Evolutionary conservation across 192 early-diverging fungal genomes (phyloP).

Genomic region (Rhizophagus sp.): DNA sequence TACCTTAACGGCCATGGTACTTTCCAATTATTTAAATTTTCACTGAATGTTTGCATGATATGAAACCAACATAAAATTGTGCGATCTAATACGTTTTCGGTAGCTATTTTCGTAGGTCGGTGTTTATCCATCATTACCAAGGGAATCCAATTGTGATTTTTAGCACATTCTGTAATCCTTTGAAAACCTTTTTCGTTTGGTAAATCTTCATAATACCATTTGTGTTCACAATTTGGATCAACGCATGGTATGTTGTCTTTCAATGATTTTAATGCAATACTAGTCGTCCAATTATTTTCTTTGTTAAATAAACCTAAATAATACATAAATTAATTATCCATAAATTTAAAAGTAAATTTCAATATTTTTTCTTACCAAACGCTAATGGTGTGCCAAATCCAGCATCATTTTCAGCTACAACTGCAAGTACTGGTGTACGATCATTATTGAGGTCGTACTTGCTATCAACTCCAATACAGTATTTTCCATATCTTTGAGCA

Average conservation of each 20-base stretch:
- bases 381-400: background rate
- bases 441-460: slow-evolving; percentile 20
- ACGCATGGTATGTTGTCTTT: background rate
- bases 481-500: background rate
- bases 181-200: background rate
- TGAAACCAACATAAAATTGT: background rate
- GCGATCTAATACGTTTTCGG: background rate
- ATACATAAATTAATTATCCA: background rate
- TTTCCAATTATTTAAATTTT: background rate
- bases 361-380: background rate
- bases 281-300: background rate
- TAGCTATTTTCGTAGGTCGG: no score
- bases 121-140: no score
- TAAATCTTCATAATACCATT: background rate
- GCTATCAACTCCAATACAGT: background rate
- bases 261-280: background rate
- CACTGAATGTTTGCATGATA: background rate
- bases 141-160: background rate
- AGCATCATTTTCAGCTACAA: background rate
- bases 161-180: background rate
- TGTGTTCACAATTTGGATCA: background rate
- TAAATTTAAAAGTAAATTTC: background rate
- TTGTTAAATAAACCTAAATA: background rate
- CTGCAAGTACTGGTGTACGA: background rate
- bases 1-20: background rate